Percentiles rank a stretch among this genome's conserved stretches.
Conservation (phyloP, 2,329 filamentous ascomycete species). For the Cryphonectria naterciae region DNA sequence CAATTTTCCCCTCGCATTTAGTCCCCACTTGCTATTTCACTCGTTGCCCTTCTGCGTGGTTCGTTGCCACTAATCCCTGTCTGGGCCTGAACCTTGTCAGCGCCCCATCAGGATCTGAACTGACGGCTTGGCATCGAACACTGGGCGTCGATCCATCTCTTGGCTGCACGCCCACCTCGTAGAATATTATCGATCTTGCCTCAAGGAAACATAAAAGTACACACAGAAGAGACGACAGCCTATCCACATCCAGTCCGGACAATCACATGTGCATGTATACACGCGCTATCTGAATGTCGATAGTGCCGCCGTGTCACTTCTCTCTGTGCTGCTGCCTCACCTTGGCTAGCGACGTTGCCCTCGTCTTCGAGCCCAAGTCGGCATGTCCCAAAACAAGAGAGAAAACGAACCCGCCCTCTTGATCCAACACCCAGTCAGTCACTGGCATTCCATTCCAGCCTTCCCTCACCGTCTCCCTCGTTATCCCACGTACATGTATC, state of each 20-base stretch:
- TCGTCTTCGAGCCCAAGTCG: neutral
- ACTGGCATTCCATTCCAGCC: neutral
- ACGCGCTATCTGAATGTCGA: neutral
- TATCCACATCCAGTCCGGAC: neutral
- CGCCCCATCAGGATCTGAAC: constrained; percentile 17
- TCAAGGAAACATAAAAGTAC: neutral
- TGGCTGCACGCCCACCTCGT: neutral
- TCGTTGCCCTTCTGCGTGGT: neutral
- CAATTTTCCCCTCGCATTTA: neutral
- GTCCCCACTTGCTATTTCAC: neutral
- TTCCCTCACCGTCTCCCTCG: neutral
- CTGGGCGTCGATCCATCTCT: neutral
- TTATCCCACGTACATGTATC: neutral
- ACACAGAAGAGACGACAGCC: neutral
- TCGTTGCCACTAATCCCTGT: neutral
- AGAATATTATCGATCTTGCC: neutral
- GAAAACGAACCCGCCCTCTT: neutral
- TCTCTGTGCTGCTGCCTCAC: neutral
- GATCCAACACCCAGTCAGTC: neutral
- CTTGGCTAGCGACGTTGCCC: neutral
- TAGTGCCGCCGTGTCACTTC: no score
- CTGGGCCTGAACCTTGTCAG: neutral
- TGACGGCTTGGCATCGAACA: constrained; percentile 14
- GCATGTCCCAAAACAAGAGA: neutral
- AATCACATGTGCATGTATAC: neutral